phyloP scores from a whole-genome alignment of 176 grass and related monocot species.

The Avena atlantica region DNA sequence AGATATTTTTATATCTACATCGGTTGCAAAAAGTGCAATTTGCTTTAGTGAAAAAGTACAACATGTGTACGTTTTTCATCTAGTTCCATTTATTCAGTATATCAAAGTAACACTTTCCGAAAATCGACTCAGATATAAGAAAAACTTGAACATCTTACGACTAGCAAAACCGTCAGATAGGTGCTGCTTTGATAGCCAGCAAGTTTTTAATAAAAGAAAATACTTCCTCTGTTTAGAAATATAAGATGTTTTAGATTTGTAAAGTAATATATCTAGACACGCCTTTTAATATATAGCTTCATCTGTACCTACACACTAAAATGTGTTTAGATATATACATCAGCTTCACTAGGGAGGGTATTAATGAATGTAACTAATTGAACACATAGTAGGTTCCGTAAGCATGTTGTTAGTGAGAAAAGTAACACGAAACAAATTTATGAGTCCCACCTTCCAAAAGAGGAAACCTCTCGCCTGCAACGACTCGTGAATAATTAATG shows the following conservation, averaged over 20 bases:
- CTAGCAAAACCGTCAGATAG: neutral
- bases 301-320: too few species aligned
- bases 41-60: neutral
- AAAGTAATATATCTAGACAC: too few species aligned
- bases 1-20: neutral
- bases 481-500: neutral
- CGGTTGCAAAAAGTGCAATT: neutral
- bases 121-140: neutral
- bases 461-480: neutral
- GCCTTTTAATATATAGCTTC: too few species aligned
- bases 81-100: neutral
- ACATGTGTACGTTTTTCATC: neutral
- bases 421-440: neutral
- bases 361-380: neutral
- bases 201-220: neutral
- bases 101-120: neutral
- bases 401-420: neutral
- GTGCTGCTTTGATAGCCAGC: neutral
- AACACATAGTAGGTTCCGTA: neutral
- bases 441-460: neutral
- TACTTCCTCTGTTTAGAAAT: too few species aligned
- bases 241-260: too few species aligned
- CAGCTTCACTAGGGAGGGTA: too few species aligned
- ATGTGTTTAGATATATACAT: too few species aligned
- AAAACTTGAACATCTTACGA: neutral